These are phyloP conservation scores for Castanea crenata DNA, from an alignment of 306 rosid genomes.

Conservation along the genomic window DNA sequence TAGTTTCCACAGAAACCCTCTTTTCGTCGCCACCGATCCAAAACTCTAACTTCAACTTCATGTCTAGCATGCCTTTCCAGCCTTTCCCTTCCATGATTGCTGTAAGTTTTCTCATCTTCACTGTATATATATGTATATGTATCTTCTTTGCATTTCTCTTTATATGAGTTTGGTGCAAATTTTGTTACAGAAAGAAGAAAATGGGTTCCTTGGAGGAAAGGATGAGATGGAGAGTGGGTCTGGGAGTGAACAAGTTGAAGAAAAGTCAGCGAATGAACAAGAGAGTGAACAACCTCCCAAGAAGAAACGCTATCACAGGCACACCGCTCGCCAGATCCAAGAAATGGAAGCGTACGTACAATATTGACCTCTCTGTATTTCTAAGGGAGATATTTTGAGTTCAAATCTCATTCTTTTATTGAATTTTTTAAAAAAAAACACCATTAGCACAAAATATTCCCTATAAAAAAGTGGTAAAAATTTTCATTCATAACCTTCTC, in stretches of 20 bases:
- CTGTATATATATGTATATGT: too few relatives aligned
- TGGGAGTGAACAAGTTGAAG: conserved; percentile 76
- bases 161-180: neutral
- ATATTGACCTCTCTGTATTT: too few relatives aligned
- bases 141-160: neutral
- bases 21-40: conserved; percentile 82
- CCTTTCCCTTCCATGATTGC: conserved; percentile 56
- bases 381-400: neutral
- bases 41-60: conserved; percentile 85
- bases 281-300: conserved; percentile 51
- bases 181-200: conserved; percentile 71
- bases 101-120: conserved; percentile 8
- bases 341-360: conserved; percentile 79
- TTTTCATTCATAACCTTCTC: neutral
- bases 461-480: neutral
- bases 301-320: conserved; percentile 92
- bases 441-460: too few relatives aligned
- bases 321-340: conserved; percentile 98
- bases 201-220: conserved; percentile 55
- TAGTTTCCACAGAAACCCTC: conserved; percentile 61
- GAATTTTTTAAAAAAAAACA: too few relatives aligned
- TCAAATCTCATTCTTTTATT: neutral
- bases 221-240: conserved; percentile 91
- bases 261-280: conserved; percentile 71
- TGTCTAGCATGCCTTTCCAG: conserved; percentile 65